Evolutionary conservation across 2,329 filamentous ascomycete genomes (phyloP).

Genomic region (Uncinocarpus reesii): DNA sequence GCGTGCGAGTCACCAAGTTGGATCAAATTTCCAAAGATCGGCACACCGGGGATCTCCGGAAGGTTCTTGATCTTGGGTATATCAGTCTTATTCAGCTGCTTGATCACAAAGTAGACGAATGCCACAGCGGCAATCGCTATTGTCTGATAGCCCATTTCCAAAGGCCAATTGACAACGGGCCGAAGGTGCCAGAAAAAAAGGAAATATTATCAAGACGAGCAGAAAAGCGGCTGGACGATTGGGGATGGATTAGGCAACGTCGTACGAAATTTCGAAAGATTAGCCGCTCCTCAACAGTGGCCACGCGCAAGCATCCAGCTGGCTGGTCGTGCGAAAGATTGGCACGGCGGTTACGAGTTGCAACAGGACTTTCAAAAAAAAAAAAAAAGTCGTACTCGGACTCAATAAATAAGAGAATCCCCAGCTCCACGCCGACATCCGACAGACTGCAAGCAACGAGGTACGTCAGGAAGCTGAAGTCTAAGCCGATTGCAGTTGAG

Average conservation of each 20-base stretch:
- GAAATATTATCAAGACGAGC: too few species aligned
- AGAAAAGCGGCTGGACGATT: background rate
- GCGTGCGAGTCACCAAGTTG: constrained; percentile 52
- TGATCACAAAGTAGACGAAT: constrained; percentile 33
- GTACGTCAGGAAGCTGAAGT: background rate
- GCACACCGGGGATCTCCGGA: constrained; percentile 52
- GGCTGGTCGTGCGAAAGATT: too few species aligned
- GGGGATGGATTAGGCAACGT: background rate
- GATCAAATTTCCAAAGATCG: constrained; percentile 53
- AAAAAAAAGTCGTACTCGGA: background rate
- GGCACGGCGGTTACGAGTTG: background rate
- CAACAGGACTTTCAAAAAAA: background rate
- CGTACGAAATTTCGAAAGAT: background rate
- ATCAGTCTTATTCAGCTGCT: constrained; percentile 44
- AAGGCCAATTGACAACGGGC: too few species aligned
- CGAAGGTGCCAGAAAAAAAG: too few species aligned
- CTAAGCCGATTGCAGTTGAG: background rate
- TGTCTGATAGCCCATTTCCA: constrained; percentile 16
- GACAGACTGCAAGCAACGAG: background rate
- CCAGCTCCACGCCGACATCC: background rate
- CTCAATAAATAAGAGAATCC: background rate
- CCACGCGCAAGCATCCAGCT: background rate
- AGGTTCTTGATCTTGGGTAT: constrained; percentile 51
- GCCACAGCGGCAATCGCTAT: constrained; percentile 26
- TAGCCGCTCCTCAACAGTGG: background rate